phyloP scores from a whole-genome alignment of 2,329 filamentous ascomycete species.

The Malbranchea zuffiana region DNA sequence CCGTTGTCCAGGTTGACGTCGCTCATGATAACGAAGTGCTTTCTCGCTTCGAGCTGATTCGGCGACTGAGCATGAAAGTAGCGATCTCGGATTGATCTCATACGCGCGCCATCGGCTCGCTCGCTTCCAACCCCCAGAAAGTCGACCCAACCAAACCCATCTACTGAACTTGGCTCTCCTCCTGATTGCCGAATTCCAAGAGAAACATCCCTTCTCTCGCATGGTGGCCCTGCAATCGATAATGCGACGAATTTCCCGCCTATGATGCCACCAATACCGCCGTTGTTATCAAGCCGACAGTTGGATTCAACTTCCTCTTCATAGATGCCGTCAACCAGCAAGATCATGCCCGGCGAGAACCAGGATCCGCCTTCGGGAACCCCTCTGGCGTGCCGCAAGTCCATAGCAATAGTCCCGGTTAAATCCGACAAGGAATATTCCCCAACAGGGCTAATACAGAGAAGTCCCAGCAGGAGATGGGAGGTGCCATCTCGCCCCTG shows the following conservation, averaged over 20 bases:
- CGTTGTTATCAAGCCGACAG: constrained; percentile 61
- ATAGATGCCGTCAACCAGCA: constrained; percentile 90
- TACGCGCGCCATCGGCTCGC: constrained; percentile 66
- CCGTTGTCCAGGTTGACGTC: constrained; percentile 81
- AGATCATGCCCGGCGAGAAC: constrained; percentile 93
- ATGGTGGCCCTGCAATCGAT: constrained; percentile 82
- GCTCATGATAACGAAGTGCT: constrained; percentile 63
- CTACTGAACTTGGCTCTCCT: neutral
- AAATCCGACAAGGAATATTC: constrained; percentile 73
- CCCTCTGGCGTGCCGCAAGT: constrained; percentile 66
- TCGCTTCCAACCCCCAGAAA: constrained; percentile 88
- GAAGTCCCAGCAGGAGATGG: constrained; percentile 76
- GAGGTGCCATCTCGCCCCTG: constrained; percentile 70
- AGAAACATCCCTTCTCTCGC: constrained; percentile 70
- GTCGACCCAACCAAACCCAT: constrained; percentile 89
- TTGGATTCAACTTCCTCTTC: constrained; percentile 59
- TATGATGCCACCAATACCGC: constrained; percentile 77
- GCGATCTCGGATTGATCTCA: constrained; percentile 67
- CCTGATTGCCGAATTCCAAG: constrained; percentile 57
- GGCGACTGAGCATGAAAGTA: constrained; percentile 41
- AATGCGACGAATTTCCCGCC: constrained; percentile 87
- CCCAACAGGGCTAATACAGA: constrained; percentile 71
- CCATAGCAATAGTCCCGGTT: constrained; percentile 76
- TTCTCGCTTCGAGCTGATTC: constrained; percentile 26
- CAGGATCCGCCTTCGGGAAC: constrained; percentile 80